Conservation (phyloP, 1,284 basidiomycete species). For the Tilletiaria anomala region DNA sequence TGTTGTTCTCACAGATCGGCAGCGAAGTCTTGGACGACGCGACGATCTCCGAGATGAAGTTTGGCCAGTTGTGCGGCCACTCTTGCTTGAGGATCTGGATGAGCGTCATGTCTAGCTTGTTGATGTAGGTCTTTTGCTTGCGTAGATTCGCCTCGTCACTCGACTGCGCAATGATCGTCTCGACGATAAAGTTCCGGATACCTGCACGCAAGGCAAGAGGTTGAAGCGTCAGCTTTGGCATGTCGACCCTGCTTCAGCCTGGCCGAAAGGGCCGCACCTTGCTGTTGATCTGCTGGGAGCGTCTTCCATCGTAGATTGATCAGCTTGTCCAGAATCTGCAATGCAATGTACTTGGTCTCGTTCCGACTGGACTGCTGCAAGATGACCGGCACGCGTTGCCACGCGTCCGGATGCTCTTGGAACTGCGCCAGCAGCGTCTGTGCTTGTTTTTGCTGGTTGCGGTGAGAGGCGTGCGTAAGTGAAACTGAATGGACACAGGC, state of each 20-base stretch:
- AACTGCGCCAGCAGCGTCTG: constrained; percentile 51
- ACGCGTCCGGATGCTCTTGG: constrained; percentile 92
- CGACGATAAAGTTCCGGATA: constrained; percentile 93
- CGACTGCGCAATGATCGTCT: constrained; percentile 77
- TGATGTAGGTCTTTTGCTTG: constrained; percentile 86
- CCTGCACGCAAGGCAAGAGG: constrained; percentile 35
- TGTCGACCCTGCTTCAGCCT: too few relatives aligned
- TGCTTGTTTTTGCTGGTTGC: constrained; percentile 25
- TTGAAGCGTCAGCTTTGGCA: background rate
- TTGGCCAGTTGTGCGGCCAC: constrained; percentile 99
- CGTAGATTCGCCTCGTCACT: constrained; percentile 63
- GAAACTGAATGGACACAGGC: background rate
- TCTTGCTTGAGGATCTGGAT: constrained; percentile 98
- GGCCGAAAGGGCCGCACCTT: constrained; percentile 8
- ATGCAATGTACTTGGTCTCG: constrained; percentile 32
- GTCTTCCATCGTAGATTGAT: constrained; percentile 92
- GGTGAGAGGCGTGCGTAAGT: constrained; percentile 31
- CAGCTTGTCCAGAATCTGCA: constrained; percentile 48
- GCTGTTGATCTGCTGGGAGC: constrained; percentile 69
- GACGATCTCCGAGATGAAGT: constrained; percentile 93
- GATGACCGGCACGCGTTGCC: constrained; percentile 92
- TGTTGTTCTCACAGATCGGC: constrained; percentile 97
- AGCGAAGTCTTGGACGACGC: constrained; percentile 93
- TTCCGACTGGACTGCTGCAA: constrained; percentile 44
- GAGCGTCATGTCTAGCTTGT: constrained; percentile 91